These are phyloP conservation scores for Amanita fuliginea DNA, from an alignment of 768 basidiomycete genomes.

Conservation along the genomic window DNA sequence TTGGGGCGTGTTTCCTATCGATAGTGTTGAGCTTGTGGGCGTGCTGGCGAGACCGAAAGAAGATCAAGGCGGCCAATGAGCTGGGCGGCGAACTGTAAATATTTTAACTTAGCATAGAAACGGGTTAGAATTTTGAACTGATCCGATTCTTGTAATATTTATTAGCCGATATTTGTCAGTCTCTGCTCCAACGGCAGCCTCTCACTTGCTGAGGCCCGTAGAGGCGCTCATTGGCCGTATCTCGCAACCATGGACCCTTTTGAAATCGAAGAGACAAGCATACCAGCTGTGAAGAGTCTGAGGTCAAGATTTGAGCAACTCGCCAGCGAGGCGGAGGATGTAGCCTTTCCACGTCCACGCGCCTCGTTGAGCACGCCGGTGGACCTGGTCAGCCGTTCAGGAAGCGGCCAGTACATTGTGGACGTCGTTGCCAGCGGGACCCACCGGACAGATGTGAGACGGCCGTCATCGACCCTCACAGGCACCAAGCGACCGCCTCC, in stretches of 20 bases:
- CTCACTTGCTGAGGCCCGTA: neutral
- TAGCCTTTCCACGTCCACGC: neutral
- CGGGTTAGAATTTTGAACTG: neutral
- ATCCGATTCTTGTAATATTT: neutral
- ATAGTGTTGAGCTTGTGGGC: constrained; percentile 40
- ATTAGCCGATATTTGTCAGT: neutral
- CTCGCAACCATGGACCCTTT: neutral
- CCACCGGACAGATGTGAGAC: neutral
- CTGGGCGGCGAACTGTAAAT: too few species aligned
- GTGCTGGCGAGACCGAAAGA: constrained; percentile 34
- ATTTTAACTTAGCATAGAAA: neutral
- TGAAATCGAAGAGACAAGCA: constrained; percentile 41
- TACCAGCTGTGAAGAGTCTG: constrained; percentile 57
- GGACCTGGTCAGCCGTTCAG: neutral
- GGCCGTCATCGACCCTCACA: neutral
- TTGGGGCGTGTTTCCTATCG: constrained; percentile 31
- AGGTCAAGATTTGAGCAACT: constrained; percentile 64
- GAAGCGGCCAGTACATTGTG: neutral
- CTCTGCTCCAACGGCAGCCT: neutral
- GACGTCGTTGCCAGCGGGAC: too few species aligned
- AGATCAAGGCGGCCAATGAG: constrained; percentile 10
- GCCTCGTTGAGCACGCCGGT: neutral
- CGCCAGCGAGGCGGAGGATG: neutral
- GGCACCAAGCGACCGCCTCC: constrained; percentile 10
- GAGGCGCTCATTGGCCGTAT: neutral